Percentiles rank a stretch among this genome's conserved stretches.
Evolutionary conservation across 2,329 filamentous ascomycete species (phyloP).

Genomic region (Salinomyces thailandicus): DNA sequence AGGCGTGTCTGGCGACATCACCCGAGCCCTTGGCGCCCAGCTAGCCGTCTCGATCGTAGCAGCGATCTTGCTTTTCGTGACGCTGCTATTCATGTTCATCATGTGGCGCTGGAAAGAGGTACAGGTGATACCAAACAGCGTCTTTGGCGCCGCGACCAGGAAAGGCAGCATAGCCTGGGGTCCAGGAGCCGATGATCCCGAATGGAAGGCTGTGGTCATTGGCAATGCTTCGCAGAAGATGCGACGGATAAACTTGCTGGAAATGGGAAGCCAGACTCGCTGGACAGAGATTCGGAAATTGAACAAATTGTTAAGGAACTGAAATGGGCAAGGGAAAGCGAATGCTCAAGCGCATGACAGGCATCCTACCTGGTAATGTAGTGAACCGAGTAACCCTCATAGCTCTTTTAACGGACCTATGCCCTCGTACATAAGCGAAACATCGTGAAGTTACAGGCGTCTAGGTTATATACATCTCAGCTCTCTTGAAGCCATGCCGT

Average conservation of each 20-base stretch:
- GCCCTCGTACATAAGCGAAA: too few species aligned
- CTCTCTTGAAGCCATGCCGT: too few species aligned
- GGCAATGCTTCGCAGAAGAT: constrained; percentile 60
- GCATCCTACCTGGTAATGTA: background rate
- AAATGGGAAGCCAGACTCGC: constrained; percentile 56
- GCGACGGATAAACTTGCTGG: constrained; percentile 60
- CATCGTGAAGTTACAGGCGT: too few species aligned
- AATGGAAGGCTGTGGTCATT: constrained; percentile 61
- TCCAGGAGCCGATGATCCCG: constrained; percentile 39
- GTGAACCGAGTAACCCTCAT: too few species aligned
- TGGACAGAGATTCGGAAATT: constrained; percentile 59
- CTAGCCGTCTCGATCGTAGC: constrained; percentile 59
- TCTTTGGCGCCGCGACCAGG: constrained; percentile 33
- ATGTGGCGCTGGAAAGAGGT: constrained; percentile 56
- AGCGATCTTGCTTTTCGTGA: constrained; percentile 54
- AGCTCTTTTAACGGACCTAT: too few species aligned
- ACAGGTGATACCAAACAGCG: constrained; percentile 56
- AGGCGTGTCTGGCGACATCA: constrained; percentile 56
- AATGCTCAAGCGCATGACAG: too few species aligned
- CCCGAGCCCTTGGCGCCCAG: constrained; percentile 55
- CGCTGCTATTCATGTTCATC: constrained; percentile 50
- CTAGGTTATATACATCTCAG: too few species aligned
- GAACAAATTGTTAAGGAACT: constrained; percentile 28
- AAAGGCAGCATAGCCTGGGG: constrained; percentile 34
- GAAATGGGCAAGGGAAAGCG: background rate